These are phyloP conservation scores for Lentithecium fluviatile DNA, from an alignment of 495 filamentous ascomycete genomes.

Conservation along the genomic window DNA sequence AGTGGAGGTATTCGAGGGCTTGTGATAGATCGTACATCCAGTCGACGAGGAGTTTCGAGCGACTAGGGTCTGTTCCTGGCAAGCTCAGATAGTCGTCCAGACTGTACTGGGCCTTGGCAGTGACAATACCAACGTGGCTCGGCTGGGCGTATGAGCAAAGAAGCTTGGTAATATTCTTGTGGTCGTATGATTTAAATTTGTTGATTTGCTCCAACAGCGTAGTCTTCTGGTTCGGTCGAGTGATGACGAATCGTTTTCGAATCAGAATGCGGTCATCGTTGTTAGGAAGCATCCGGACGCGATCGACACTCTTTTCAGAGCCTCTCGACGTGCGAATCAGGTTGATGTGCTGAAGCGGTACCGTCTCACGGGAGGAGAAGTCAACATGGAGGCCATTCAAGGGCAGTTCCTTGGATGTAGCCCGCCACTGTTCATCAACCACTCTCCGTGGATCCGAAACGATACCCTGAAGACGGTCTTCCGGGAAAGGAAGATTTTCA, in stretches of 20 bases:
- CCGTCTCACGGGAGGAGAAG: constrained; percentile 27
- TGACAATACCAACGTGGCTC: constrained; percentile 31
- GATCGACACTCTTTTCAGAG: constrained; percentile 33
- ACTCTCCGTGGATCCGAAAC: constrained; percentile 31
- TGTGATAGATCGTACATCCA: constrained; percentile 39
- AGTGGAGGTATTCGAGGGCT: constrained; percentile 36
- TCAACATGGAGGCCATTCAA: constrained; percentile 35
- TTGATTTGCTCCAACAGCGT: constrained; percentile 32
- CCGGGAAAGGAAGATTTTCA: constrained; percentile 34
- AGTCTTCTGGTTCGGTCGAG: constrained; percentile 25
- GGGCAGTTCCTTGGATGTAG: constrained; percentile 35
- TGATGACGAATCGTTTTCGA: constrained; percentile 33
- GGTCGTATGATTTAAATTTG: constrained; percentile 32
- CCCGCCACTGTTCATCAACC: constrained; percentile 35
- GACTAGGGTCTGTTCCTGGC: constrained; percentile 21
- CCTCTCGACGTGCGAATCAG: constrained; percentile 18
- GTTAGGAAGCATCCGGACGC: constrained; percentile 29
- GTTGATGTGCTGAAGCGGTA: constrained; percentile 33
- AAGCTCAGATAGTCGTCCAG: constrained; percentile 34
- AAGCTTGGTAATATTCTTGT: constrained; percentile 33
- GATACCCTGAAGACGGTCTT: constrained; percentile 28
- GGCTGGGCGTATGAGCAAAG: constrained; percentile 35
- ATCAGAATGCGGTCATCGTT: constrained; percentile 30
- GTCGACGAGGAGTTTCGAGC: constrained; percentile 31
- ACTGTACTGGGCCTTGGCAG: constrained; percentile 27